Percentiles rank a stretch among this genome's conserved stretches.
Evolutionary conservation across 129 eudicot species (phyloP).

Genomic region (Artemisia argyi): DNA sequence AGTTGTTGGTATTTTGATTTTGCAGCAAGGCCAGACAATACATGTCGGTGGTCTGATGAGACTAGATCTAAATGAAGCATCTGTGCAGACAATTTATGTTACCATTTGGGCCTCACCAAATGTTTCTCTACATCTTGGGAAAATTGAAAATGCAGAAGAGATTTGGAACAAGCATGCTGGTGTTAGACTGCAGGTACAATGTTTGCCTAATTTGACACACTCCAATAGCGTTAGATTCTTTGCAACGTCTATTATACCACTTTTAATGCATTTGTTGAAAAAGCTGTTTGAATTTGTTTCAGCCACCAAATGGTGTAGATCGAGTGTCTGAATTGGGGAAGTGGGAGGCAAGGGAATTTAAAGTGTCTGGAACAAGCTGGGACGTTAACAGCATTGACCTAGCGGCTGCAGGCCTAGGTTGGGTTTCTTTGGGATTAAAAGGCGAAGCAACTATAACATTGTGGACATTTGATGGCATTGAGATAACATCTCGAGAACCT

Average conservation of each 20-base stretch:
- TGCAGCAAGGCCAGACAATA: slow-evolving; percentile 82
- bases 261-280: not conserved
- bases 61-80: slow-evolving; percentile 75
- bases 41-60: slow-evolving; percentile 89
- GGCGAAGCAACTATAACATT: slow-evolving; percentile 74
- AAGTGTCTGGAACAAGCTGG: slow-evolving; percentile 93
- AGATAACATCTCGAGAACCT: slow-evolving; percentile 84
- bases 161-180: slow-evolving; percentile 88
- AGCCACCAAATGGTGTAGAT: slow-evolving; percentile 86
- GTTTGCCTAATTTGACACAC: slow-evolving; percentile 4
- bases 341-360: slow-evolving; percentile 70
- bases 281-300: slow-evolving; percentile 27
- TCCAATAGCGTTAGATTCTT: not conserved
- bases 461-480: slow-evolving; percentile 80
- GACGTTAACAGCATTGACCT: slow-evolving; percentile 80
- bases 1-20: slow-evolving; percentile 11
- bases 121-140: slow-evolving; percentile 93
- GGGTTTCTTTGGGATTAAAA: slow-evolving; percentile 93
- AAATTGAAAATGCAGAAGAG: slow-evolving; percentile 92
- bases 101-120: slow-evolving; percentile 86
- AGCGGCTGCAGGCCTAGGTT: slow-evolving; percentile 86
- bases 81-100: slow-evolving; percentile 89
- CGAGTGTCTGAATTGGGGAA: slow-evolving; percentile 76
- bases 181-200: slow-evolving; percentile 78
- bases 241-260: not conserved